Percentiles rank a stretch among this genome's conserved stretches.
These are phyloP conservation scores for Leccinellum rugosiceps DNA, from an alignment of 768 basidiomycete species.

Conservation along the genomic window DNA sequence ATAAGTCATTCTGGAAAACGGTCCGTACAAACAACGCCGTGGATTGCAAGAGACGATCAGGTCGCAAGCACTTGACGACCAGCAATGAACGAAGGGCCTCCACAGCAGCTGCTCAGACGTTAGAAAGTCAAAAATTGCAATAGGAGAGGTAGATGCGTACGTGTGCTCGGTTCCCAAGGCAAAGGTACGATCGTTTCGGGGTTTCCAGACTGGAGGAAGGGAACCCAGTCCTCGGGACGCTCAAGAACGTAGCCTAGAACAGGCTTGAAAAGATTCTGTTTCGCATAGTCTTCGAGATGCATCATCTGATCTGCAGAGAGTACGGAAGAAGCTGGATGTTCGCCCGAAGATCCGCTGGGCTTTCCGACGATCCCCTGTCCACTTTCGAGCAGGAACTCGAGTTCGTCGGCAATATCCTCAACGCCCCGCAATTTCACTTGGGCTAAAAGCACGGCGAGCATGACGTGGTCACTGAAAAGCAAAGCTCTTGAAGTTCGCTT, in stretches of 20 bases:
- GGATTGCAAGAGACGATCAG: conserved; percentile 86
- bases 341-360: conserved; percentile 33
- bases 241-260: conserved; percentile 62
- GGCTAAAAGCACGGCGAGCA: conserved; percentile 86
- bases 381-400: conserved; percentile 91
- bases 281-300: conserved; percentile 69
- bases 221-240: conserved; percentile 63
- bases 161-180: conserved; percentile 74
- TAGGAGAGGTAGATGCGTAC: conserved; percentile 45
- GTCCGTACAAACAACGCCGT: conserved; percentile 69
- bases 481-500: conserved; percentile 87
- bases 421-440: conserved; percentile 82
- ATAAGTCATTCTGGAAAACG: conserved; percentile 81
- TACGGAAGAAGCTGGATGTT: conserved; percentile 40
- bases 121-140: conserved; percentile 3
- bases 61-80: conserved; percentile 87
- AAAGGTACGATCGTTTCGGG: conserved; percentile 73
- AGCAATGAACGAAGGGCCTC: conserved; percentile 74
- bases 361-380: conserved; percentile 58
- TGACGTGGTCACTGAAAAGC: conserved; percentile 84
- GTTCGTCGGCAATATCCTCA: conserved; percentile 78
- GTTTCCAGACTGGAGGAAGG: conserved; percentile 61
- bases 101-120: conserved; percentile 51
- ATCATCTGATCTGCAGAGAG: conserved; percentile 65
- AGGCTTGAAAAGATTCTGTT: conserved; percentile 72